Percentiles rank a stretch among this genome's conserved stretches.
These are phyloP conservation scores for Colletotrichum tropicale DNA, from an alignment of 2,329 filamentous ascomycete species.

Conservation along the genomic window DNA sequence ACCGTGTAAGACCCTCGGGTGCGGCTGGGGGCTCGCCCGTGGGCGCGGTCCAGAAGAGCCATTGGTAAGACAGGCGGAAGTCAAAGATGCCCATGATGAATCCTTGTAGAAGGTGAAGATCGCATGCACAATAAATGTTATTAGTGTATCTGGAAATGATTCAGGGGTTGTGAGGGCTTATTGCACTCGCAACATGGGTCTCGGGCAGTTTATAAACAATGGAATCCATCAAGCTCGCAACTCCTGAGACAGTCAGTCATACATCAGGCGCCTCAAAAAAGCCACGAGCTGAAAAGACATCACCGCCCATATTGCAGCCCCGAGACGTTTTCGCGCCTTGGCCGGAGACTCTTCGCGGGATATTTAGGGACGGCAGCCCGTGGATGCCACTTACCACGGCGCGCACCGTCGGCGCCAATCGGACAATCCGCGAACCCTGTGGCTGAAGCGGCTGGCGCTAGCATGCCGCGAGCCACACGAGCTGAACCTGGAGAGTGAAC, in stretches of 20 bases:
- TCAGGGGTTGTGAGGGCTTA: not conserved
- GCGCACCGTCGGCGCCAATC: not conserved
- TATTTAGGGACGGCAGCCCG: not conserved
- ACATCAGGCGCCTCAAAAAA: not conserved
- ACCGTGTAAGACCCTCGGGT: constrained; percentile 45
- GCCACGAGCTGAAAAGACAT: not conserved
- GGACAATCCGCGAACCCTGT: not conserved
- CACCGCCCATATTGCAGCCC: not conserved
- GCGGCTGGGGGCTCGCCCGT: constrained; percentile 28
- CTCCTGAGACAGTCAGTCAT: not conserved
- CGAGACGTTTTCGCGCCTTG: constrained; percentile 11
- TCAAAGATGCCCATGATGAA: constrained; percentile 22
- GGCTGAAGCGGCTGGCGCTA: not conserved
- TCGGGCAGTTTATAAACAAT: not conserved
- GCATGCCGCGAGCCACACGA: not conserved
- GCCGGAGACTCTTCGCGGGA: constrained; percentile 3
- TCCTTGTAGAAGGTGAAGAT: not conserved
- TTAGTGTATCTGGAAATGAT: not conserved
- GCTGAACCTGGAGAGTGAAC: not conserved
- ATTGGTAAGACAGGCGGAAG: constrained; percentile 35
- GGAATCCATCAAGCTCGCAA: not conserved
- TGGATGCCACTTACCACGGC: not conserved
- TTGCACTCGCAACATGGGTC: not conserved
- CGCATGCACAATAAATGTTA: not conserved
- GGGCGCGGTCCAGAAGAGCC: constrained; percentile 33